Base-by-base conservation (phyloP, 2,329 filamentous ascomycete species). In the Hypoxylon sp. region DNA sequence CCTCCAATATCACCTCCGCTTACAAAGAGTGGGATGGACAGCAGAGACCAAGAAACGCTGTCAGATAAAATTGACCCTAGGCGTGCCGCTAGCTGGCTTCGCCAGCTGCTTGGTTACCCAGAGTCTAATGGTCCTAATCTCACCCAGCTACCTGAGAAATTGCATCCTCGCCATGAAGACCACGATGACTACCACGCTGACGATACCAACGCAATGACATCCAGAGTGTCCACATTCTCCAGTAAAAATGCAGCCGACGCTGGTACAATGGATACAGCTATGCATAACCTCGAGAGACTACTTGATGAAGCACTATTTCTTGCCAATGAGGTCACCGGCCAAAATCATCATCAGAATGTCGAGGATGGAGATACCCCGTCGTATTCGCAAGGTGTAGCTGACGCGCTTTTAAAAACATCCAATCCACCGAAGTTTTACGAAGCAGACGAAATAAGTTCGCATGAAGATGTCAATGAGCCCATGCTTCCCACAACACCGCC, bases 281-380 rank as follows among this genome's bases (percentile, higher is more conserved):
- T 69, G 59, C 34, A 57, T 13, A 73, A 79, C 49, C 65, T 80
- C 17, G 77, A 81, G 51, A 67, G 71, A 16, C 70, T 81, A 12
- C 60, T 81, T 4, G 72, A 67, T 21, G 77, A 81, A 61, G 76
- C 76, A 7, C 59, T 79, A 6, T 63, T 69, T 2, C 63, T 80
- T 30, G 77, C 75, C 7, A 69, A 72, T 12, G 69, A 75, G 40
- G 72, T 69, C 7, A 67, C 72, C 3, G 69, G 72, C 21, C 63
- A 71, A 11, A 64, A 69, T 41, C 37, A 34, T 25, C 57, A 31
- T 19, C 47, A 27, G 20, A 63, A 67, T 57, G 36, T 51, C 7
- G 61, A 65, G 23, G 63, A 65, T 38, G 47, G 44, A 30, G 36
- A 62, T 19, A 57, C 57, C 23, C 46, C 36, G 25, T 32, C 42